Evolutionary conservation across 2,329 filamentous ascomycete genomes (phyloP).

Genomic region (Pseudocercospora macadamiae): DNA sequence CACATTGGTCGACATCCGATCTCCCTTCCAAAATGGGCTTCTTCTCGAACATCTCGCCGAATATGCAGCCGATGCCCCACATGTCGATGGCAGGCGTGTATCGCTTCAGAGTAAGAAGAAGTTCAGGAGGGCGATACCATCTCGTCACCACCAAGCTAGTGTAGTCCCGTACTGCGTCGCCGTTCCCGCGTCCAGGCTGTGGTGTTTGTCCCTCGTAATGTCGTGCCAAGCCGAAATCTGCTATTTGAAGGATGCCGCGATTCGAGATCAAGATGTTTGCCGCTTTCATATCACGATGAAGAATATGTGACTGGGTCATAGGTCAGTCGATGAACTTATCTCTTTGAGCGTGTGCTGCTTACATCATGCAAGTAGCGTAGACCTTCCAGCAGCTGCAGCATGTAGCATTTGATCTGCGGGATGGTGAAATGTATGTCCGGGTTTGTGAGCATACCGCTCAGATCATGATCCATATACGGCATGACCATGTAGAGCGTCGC

Average conservation of each 20-base stretch:
- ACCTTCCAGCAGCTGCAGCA: slow-evolving; percentile 89
- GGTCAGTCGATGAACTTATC: neutral
- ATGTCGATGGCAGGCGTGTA: slow-evolving; percentile 99
- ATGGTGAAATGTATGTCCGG: slow-evolving; percentile 84
- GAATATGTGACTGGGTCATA: slow-evolving; percentile 62
- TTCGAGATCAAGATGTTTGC: slow-evolving; percentile 98
- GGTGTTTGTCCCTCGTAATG: slow-evolving; percentile 88
- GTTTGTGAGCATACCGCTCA: slow-evolving; percentile 96
- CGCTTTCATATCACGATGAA: slow-evolving; percentile 98
- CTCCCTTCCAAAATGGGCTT: slow-evolving; percentile 91
- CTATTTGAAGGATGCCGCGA: slow-evolving; percentile 88
- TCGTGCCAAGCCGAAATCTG: slow-evolving; percentile 91
- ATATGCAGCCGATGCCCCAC: slow-evolving; percentile 98
- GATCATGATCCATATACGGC: slow-evolving; percentile 98
- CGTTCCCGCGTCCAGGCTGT: slow-evolving; percentile 74
- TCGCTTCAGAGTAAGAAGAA: slow-evolving; percentile 80
- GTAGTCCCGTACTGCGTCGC: slow-evolving; percentile 85
- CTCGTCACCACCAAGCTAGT: slow-evolving; percentile 95
- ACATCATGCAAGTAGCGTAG: slow-evolving; percentile 84
- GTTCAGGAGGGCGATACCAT: slow-evolving; percentile 95
- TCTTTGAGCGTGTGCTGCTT: slow-evolving; percentile 23
- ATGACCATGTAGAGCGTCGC: slow-evolving; percentile 98
- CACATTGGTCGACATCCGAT: slow-evolving; percentile 84
- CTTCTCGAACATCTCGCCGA: slow-evolving; percentile 94
- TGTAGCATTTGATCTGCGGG: slow-evolving; percentile 96